Conservation (phyloP, 148 eudicot genomes). For the Nepenthes gracilis region DNA sequence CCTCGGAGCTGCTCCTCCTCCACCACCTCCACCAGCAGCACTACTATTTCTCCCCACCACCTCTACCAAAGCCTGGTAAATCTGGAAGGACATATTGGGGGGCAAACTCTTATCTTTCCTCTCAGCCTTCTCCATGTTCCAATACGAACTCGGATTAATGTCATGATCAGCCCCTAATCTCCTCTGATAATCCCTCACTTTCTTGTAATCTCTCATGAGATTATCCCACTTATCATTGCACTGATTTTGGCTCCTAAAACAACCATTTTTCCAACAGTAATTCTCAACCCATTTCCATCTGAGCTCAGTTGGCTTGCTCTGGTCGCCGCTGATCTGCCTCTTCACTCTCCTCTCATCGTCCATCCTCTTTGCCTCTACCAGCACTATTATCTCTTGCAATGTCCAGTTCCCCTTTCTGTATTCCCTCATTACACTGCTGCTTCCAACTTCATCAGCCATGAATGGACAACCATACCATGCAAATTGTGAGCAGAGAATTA, state of each 20-base stretch:
- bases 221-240: constrained; percentile 95
- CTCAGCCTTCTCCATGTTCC: constrained; percentile 52
- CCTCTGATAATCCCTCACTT: constrained; percentile 51
- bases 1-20: constrained; percentile 2
- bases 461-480: background rate
- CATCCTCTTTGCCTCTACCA: constrained; percentile 67
- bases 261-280: constrained; percentile 67
- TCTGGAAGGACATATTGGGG: constrained; percentile 56
- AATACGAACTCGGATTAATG: constrained; percentile 23
- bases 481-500: background rate
- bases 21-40: background rate
- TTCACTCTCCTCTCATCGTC: constrained; percentile 43
- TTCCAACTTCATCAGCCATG: background rate
- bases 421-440: constrained; percentile 26
- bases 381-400: constrained; percentile 57
- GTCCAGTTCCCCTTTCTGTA: constrained; percentile 89
- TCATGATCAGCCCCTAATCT: constrained; percentile 2
- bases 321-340: background rate
- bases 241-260: constrained; percentile 71
- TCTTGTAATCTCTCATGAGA: constrained; percentile 83
- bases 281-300: constrained; percentile 92
- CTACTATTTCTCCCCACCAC: constrained; percentile 38
- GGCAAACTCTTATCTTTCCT: constrained; percentile 69
- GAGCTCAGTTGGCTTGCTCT: constrained; percentile 27
- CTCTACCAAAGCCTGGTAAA: constrained; percentile 59